Evolutionary conservation across 2,329 filamentous ascomycete genomes (phyloP).

Genomic region (Phialocephala sp.): DNA sequence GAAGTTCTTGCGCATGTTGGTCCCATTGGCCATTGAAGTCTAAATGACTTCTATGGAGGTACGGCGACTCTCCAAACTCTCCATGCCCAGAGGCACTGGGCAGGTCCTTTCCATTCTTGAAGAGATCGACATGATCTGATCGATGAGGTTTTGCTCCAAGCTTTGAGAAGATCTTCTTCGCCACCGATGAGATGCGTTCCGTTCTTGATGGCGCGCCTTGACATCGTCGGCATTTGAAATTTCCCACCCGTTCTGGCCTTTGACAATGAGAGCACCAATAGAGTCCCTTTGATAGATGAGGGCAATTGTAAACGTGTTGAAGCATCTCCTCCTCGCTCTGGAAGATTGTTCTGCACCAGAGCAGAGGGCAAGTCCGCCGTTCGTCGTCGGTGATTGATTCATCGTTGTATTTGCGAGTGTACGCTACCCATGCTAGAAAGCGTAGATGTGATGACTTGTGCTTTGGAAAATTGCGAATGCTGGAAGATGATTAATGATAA

Average conservation of each 20-base stretch:
- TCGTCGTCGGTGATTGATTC: conserved; percentile 38
- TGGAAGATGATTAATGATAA: conserved; percentile 22
- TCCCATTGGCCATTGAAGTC: conserved; percentile 18
- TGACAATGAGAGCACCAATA: conserved; percentile 41
- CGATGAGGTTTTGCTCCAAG: conserved; percentile 34
- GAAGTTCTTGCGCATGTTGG: conserved; percentile 25
- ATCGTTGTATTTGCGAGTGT: conserved; percentile 37
- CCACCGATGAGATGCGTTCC: conserved; percentile 36
- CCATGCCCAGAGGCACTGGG: conserved; percentile 8
- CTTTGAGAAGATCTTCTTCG: conserved; percentile 40
- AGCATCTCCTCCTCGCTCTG: conserved; percentile 37
- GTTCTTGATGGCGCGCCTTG: conserved; percentile 34
- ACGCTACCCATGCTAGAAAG: conserved; percentile 39
- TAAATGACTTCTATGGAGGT: conserved; percentile 2
- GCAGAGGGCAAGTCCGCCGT: conserved; percentile 35
- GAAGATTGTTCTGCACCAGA: conserved; percentile 37
- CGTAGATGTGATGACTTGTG: conserved; percentile 39
- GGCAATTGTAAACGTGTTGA: conserved; percentile 38
- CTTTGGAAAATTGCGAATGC: conserved; percentile 37
- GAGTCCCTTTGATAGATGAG: conserved; percentile 36
- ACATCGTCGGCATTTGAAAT: conserved; percentile 36
- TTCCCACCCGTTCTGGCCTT: conserved; percentile 36
- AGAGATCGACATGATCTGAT: conserved; percentile 15
- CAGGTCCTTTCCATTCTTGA: conserved; percentile 15
- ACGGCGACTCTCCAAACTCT: conserved; percentile 4